A percentile compares a stretch with the other conserved stretches of the same genome.
phyloP scores from a whole-genome alignment of 1,139 yeast genomes.

The Entelexis sorbosivorans region DNA sequence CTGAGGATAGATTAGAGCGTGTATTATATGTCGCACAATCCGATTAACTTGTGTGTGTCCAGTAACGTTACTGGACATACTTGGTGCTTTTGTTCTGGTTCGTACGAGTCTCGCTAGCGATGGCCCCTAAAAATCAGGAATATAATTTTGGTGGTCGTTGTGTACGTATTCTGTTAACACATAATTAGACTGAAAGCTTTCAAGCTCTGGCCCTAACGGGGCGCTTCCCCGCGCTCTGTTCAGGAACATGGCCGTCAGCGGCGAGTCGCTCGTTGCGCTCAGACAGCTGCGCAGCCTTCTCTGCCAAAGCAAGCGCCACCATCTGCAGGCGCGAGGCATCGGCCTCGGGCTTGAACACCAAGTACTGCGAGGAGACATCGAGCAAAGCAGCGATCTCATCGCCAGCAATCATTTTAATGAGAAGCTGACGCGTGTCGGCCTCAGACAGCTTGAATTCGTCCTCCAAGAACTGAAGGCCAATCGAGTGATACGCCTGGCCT shows the following conservation, averaged over 20 bases:
- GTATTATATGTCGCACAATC: too few species aligned
- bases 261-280: slow-evolving; percentile 82
- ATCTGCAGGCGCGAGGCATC: slow-evolving; percentile 82
- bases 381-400: slow-evolving; percentile 65
- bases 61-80: too few species aligned
- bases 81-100: too few species aligned
- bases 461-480: slow-evolving; percentile 59
- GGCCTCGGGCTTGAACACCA: slow-evolving; percentile 58
- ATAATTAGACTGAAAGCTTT: neutral
- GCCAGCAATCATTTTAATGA: slow-evolving; percentile 62
- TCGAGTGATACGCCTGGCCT: slow-evolving; percentile 52
- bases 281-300: slow-evolving; percentile 67
- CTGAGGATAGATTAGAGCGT: too few species aligned
- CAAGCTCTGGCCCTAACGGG: slow-evolving; percentile 11
- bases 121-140: too few species aligned
- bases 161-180: neutral
- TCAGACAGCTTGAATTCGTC: slow-evolving; percentile 53
- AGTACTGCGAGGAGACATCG: slow-evolving; percentile 47
- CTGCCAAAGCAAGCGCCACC: slow-evolving; percentile 77
- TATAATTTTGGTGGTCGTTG: neutral
- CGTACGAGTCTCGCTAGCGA: too few species aligned
- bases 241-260: slow-evolving; percentile 48
- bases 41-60: too few species aligned
- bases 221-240: slow-evolving; percentile 17
- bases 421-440: slow-evolving; percentile 47